A percentile compares a stretch with the other conserved stretches of the same genome.
Conservation (phyloP, 495 filamentous ascomycete genomes). For the Lasiosphaeria miniovina region DNA sequence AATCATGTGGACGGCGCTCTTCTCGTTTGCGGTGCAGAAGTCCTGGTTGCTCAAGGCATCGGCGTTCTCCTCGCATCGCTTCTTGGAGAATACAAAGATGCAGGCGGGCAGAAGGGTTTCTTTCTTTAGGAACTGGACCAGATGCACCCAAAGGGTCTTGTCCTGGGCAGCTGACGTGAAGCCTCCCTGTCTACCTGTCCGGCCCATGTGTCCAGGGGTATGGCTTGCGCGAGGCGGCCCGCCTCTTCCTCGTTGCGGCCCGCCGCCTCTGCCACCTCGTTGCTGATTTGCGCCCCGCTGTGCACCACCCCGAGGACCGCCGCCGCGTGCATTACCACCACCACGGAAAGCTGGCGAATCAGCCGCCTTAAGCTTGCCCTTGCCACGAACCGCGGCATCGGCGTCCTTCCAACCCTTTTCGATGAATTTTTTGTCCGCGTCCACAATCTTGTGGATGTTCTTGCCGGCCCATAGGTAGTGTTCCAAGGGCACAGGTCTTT, state of each 20-base stretch:
- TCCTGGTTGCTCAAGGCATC: conserved; percentile 92
- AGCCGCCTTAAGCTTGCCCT: conserved; percentile 68
- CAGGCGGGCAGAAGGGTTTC: conserved; percentile 83
- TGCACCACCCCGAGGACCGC: conserved; percentile 36
- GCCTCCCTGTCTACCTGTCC: conserved; percentile 75
- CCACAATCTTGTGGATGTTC: conserved; percentile 89
- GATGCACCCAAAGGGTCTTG: conserved; percentile 92
- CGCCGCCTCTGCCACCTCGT: conserved; percentile 57
- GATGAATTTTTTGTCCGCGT: conserved; percentile 83
- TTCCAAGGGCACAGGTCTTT: conserved; percentile 90
- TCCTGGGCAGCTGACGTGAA: conserved; percentile 89
- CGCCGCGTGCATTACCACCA: conserved; percentile 51
- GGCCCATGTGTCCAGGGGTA: conserved; percentile 76
- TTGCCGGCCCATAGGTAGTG: conserved; percentile 96
- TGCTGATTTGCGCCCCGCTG: conserved; percentile 58
- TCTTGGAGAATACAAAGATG: conserved; percentile 99
- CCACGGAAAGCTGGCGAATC: conserved; percentile 48
- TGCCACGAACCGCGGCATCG: conserved; percentile 75
- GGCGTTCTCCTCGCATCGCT: conserved; percentile 93
- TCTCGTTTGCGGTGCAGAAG: conserved; percentile 86
- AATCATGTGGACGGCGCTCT: conserved; percentile 95
- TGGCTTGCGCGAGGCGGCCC: conserved; percentile 58
- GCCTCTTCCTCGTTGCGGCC: conserved; percentile 54
- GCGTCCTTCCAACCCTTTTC: conserved; percentile 94
- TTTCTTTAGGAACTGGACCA: conserved; percentile 87